These are phyloP conservation scores for Colletotrichum orchidophilum DNA, from an alignment of 2,329 filamentous ascomycete species.

Conservation along the genomic window DNA sequence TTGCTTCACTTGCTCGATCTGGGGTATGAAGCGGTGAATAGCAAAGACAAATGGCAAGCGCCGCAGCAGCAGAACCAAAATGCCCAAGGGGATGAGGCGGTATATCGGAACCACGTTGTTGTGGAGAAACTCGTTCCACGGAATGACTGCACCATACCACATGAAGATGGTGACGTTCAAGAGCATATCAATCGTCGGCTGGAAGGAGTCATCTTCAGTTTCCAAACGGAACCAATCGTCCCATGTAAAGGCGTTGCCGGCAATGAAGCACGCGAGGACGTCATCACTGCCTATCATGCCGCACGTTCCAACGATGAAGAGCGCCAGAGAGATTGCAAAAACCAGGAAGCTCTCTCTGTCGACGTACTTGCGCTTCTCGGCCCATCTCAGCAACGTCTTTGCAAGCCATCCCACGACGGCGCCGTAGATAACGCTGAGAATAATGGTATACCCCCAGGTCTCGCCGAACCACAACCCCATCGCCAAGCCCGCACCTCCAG, in stretches of 20 bases:
- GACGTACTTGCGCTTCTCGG: slow-evolving; percentile 82
- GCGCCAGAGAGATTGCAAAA: slow-evolving; percentile 83
- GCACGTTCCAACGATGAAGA: slow-evolving; percentile 88
- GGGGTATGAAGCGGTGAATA: slow-evolving; percentile 79
- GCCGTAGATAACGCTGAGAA: slow-evolving; percentile 82
- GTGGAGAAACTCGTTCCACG: slow-evolving; percentile 75
- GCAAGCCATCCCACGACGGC: slow-evolving; percentile 81
- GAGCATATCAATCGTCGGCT: slow-evolving; percentile 94
- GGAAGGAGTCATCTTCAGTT: slow-evolving; percentile 89
- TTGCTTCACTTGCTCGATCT: slow-evolving; percentile 79
- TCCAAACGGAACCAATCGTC: slow-evolving; percentile 94
- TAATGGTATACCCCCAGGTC: slow-evolving; percentile 84
- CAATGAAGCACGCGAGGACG: slow-evolving; percentile 90
- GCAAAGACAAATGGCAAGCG: slow-evolving; percentile 80
- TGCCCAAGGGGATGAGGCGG: slow-evolving; percentile 76
- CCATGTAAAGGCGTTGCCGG: slow-evolving; percentile 90
- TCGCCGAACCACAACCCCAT: slow-evolving; percentile 86
- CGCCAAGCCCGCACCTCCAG: slow-evolving; percentile 71
- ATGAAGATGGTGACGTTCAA: slow-evolving; percentile 90
- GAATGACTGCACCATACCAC: slow-evolving; percentile 88
- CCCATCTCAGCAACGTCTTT: slow-evolving; percentile 85
- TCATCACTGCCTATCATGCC: slow-evolving; percentile 90
- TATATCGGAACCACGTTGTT: slow-evolving; percentile 78
- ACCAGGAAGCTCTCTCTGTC: slow-evolving; percentile 89
- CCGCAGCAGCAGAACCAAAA: slow-evolving; percentile 80